Conservation (phyloP, 2,329 filamentous ascomycete genomes). For the Colletotrichum tamarilloi region DNA sequence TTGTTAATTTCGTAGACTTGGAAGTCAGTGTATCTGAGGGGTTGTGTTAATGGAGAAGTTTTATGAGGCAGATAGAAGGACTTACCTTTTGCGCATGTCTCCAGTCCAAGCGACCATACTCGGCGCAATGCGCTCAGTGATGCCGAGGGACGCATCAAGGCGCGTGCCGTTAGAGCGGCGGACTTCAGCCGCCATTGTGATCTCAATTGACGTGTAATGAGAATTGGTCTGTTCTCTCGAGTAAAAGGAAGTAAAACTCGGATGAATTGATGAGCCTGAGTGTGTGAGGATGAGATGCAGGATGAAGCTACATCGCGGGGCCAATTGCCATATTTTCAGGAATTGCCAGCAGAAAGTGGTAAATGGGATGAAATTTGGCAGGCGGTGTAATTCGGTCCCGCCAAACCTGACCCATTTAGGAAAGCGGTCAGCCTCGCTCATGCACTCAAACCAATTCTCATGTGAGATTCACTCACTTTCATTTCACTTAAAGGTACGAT, state of each 20-base stretch:
- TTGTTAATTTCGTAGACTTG: conserved; percentile 89
- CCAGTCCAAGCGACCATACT: conserved; percentile 36
- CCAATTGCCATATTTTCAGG: conserved; percentile 31
- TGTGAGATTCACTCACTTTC: not conserved
- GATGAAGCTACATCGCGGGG: conserved; percentile 11
- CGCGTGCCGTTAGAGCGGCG: conserved; percentile 32
- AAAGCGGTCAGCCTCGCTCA: conserved; percentile 14
- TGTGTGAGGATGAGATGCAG: conserved; percentile 1
- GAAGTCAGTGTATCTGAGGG: conserved; percentile 84
- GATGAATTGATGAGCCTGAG: not conserved
- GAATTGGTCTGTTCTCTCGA: fast-evolving
- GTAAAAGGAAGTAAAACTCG: not conserved
- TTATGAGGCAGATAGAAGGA: not conserved
- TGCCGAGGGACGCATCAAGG: conserved; percentile 34
- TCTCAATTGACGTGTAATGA: fast-evolving
- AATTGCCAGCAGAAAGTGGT: conserved; percentile 28
- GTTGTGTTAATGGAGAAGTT: no score
- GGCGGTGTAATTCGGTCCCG: not conserved
- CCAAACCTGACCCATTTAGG: fast-evolving
- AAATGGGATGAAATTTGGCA: not conserved
- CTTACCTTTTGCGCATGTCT: conserved; percentile 36
- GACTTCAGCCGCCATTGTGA: conserved; percentile 15
- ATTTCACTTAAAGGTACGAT: not conserved
- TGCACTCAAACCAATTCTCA: not conserved
- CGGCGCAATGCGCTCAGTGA: conserved; percentile 37